Evolutionary conservation across 805 yeast species (phyloP), one percentile per base, ranked within the genome.

Genomic region (Saccharomycopsis guyanensis): DNA sequence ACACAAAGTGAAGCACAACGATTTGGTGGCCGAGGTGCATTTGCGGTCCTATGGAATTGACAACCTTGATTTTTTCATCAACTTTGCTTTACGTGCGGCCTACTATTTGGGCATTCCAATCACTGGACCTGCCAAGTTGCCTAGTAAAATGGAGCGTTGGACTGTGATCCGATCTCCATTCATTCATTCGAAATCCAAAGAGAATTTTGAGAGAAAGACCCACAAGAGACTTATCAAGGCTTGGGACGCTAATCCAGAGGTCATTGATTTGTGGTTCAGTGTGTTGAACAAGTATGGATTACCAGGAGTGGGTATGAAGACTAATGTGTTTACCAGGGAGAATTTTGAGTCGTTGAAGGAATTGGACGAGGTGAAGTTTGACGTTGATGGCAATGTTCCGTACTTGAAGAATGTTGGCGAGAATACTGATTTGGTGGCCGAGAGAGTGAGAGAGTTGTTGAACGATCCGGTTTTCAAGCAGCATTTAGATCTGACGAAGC

Each of bases 161-260:
- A 93, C 98, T 0, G 96, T 93, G 38, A 88, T 83, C 58, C 77
- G 82, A 62, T 80, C 96, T 2, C 97, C 97, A 1, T 93, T 93
- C 62, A 96, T 85, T 18, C 93, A 86, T 59, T 95, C 97, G 43
- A 89, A 88, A 63, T 75, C 93, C 7, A 93, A 93, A 67, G 95
- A 91, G 68, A 93, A 91, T 70, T 93, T 85, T 66, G 85, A 86
- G 68, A 80, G 97, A 68, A 73, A 76, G 41, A 93, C 97, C 1
- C 85, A 78, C 62, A 78, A 82, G 56, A 77, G 95, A 52, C 62
- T 75, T 50, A 70, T 93, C 54, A 73, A 72, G 55, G 84, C 87
- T 24, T 88, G 77, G 72, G 97, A 93, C 63, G 76, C 96, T 15
- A 80, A 84, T 49, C 82, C 89, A 1, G 95, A 86, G 59, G 82